Evolutionary conservation across 257 asterid genomes (phyloP).

Genomic region (Solanum virginianum): DNA sequence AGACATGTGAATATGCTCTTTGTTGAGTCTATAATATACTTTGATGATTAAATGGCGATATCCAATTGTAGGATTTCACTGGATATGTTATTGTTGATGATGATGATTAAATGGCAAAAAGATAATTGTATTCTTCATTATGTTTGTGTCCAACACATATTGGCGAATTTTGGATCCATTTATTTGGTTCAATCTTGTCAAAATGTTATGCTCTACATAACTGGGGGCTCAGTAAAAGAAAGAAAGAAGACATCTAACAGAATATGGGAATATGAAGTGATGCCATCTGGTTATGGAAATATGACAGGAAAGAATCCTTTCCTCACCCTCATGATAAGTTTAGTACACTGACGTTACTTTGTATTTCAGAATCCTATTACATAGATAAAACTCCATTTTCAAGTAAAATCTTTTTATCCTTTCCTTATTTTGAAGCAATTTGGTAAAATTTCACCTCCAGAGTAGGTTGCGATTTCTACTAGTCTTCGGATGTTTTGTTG

Average conservation of each 20-base stretch:
- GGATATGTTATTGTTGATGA: background rate
- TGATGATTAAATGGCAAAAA: background rate
- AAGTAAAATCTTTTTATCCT: background rate
- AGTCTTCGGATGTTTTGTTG: background rate
- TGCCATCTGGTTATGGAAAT: background rate
- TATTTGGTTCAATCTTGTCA: background rate
- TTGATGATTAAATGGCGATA: background rate
- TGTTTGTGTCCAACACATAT: background rate
- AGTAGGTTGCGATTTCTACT: background rate
- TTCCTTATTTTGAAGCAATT: background rate
- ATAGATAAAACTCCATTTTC: background rate
- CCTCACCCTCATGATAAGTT: background rate
- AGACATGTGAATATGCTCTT: background rate
- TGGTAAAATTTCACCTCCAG: background rate
- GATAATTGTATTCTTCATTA: background rate
- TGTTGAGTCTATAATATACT: background rate
- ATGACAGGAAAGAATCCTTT: background rate
- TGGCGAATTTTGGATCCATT: background rate
- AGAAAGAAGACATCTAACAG: background rate
- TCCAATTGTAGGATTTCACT: too few relatives aligned
- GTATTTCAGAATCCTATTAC: background rate
- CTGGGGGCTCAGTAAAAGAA: background rate
- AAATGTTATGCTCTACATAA: background rate
- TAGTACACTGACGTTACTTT: background rate
- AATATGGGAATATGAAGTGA: background rate